These are phyloP conservation scores for Xylariaceae sp. DNA, from an alignment of 2,329 filamentous ascomycete genomes.

Conservation along the genomic window DNA sequence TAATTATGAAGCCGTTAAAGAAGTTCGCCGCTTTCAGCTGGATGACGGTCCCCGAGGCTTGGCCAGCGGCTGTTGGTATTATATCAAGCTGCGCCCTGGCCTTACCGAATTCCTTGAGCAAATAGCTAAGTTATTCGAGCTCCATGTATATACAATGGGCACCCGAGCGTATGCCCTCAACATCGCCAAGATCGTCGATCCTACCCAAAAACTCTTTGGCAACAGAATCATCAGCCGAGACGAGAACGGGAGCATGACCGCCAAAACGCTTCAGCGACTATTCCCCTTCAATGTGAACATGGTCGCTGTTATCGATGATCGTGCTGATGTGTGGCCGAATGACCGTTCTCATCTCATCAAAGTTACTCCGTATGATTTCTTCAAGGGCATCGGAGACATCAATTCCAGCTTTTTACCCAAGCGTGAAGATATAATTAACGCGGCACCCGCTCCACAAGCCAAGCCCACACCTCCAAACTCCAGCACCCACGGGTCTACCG, in stretches of 20 bases:
- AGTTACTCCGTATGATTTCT: slow-evolving; percentile 94
- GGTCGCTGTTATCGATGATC: slow-evolving; percentile 98
- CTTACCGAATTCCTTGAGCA: slow-evolving; percentile 71
- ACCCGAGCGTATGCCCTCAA: slow-evolving; percentile 92
- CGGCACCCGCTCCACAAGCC: slow-evolving; percentile 19
- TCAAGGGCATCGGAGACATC: slow-evolving; percentile 96
- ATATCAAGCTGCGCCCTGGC: slow-evolving; percentile 94
- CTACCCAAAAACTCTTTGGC: slow-evolving; percentile 82
- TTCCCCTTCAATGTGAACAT: slow-evolving; percentile 98
- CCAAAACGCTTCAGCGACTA: slow-evolving; percentile 83
- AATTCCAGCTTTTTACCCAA: slow-evolving; percentile 96
- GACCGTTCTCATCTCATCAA: slow-evolving; percentile 93
- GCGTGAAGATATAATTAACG: slow-evolving; percentile 50
- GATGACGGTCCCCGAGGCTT: slow-evolving; percentile 75
- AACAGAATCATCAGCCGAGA: slow-evolving; percentile 94
- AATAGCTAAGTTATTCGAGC: slow-evolving; percentile 63
- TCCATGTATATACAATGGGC: slow-evolving; percentile 99
- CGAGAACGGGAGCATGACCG: slow-evolving; percentile 88
- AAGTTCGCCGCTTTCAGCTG: slow-evolving; percentile 84
- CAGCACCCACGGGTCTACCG: slow-evolving; percentile 6
- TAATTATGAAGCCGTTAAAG: slow-evolving; percentile 85
- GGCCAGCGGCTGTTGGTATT: slow-evolving; percentile 81
- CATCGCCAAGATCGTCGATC: slow-evolving; percentile 90
- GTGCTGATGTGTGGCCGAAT: slow-evolving; percentile 88
- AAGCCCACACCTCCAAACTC: slow-evolving; percentile 18